A percentile compares a stretch with the other conserved stretches of the same genome.
Conservation (phyloP, 2,329 filamentous ascomycete species). For the Tolypocladium guangdongense region DNA sequence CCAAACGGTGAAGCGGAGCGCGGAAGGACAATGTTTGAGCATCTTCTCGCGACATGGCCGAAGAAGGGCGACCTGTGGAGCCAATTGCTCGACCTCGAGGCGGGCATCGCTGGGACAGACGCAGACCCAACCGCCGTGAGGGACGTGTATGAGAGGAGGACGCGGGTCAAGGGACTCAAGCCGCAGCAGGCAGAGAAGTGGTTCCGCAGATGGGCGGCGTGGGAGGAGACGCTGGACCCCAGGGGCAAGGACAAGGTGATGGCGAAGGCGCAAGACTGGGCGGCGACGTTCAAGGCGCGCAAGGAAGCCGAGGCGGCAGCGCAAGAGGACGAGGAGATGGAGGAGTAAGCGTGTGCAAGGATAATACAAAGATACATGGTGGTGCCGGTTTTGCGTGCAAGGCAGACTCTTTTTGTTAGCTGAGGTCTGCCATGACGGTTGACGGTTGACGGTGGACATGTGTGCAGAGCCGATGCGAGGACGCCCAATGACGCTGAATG, state of each 20-base stretch:
- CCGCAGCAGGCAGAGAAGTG: conserved; percentile 73
- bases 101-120: conserved; percentile 42
- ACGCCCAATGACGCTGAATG: background rate
- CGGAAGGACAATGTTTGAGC: conserved; percentile 89
- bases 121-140: conserved; percentile 49
- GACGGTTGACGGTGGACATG: too few species aligned
- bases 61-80: conserved; percentile 92
- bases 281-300: conserved; percentile 38
- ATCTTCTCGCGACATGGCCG: conserved; percentile 70
- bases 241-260: conserved; percentile 60
- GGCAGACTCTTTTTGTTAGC: background rate
- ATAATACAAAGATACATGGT: background rate
- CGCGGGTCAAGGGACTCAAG: conserved; percentile 61
- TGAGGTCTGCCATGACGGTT: too few species aligned
- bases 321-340: conserved; percentile 20
- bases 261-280: conserved; percentile 61
- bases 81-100: conserved; percentile 79
- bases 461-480: background rate
- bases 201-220: conserved; percentile 86
- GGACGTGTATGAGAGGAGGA: conserved; percentile 73
- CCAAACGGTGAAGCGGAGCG: conserved; percentile 75
- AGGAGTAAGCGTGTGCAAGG: background rate
- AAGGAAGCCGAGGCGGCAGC: conserved; percentile 27
- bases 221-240: conserved; percentile 65
- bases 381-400: conserved; percentile 2